Percentiles rank a stretch among this genome's conserved stretches.
phyloP scores from a whole-genome alignment of 2,329 filamentous ascomycete genomes.

The Talaromyces sp. region DNA sequence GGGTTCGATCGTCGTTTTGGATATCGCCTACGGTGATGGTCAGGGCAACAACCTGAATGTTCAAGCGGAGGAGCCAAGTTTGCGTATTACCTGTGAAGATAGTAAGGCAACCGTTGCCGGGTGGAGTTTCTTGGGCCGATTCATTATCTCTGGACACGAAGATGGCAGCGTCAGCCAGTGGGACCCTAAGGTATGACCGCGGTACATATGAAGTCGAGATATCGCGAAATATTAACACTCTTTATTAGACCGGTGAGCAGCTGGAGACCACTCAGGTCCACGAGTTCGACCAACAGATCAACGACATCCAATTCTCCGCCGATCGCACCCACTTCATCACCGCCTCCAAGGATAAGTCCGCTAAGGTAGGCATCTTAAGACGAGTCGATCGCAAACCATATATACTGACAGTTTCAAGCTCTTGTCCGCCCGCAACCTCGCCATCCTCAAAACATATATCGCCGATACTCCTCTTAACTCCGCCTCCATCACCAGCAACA shows the following conservation, averaged over 20 bases:
- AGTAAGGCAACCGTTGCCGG: slow-evolving; percentile 97
- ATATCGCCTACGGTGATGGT: slow-evolving; percentile 77
- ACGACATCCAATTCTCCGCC: slow-evolving; percentile 90
- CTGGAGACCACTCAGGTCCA: slow-evolving; percentile 81
- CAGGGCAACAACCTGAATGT: slow-evolving; percentile 61
- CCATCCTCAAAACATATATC: slow-evolving; percentile 87
- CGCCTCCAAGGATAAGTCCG: slow-evolving; percentile 94
- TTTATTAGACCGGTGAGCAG: slow-evolving; percentile 70
- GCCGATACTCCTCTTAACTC: slow-evolving; percentile 96
- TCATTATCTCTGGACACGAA: slow-evolving; percentile 97
- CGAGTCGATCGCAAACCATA: background rate
- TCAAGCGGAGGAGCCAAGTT: slow-evolving; percentile 78
- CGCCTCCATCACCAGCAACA: slow-evolving; percentile 89
- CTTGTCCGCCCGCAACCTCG: slow-evolving; percentile 80
- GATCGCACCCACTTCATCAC: slow-evolving; percentile 99
- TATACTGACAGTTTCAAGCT: slow-evolving; percentile 56
- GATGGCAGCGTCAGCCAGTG: slow-evolving; percentile 90
- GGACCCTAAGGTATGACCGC: slow-evolving; percentile 73
- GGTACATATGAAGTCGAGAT: background rate
- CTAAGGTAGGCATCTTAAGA: slow-evolving; percentile 64
- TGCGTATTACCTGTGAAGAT: slow-evolving; percentile 91
- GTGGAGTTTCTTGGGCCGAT: slow-evolving; percentile 92
- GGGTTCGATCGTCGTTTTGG: slow-evolving; percentile 89
- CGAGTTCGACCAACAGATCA: slow-evolving; percentile 80
- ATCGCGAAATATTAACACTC: slow-evolving; percentile 17